Evolutionary conservation across 805 yeast genomes (phyloP).

Genomic region (Ogataea methylovora): DNA sequence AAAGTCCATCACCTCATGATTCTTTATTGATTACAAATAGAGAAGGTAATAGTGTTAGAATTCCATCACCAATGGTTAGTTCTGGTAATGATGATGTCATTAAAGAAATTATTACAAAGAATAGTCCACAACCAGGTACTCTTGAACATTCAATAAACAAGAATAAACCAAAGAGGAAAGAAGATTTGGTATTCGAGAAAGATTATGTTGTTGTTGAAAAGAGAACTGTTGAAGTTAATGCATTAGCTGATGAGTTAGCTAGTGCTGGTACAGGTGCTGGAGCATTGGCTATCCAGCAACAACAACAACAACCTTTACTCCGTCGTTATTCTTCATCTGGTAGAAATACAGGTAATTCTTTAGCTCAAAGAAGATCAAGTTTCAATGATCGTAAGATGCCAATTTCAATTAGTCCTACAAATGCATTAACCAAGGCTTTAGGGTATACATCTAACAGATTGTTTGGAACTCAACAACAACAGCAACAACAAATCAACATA

Average conservation of each 20-base stretch:
- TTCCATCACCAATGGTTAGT: constrained; percentile 14
- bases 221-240: constrained; percentile 90
- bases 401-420: constrained; percentile 71
- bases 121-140: constrained; percentile 35
- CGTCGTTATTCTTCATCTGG: constrained; percentile 31
- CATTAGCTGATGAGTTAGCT: constrained; percentile 86
- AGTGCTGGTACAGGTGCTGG: constrained; percentile 25
- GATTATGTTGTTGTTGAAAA: constrained; percentile 95
- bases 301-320: constrained; percentile 25
- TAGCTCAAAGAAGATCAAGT: constrained; percentile 50
- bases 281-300: background rate
- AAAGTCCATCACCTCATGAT: constrained; percentile 1
- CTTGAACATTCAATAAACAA: constrained; percentile 1
- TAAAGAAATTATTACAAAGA: constrained; percentile 34
- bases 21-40: background rate
- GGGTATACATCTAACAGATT: constrained; percentile 82
- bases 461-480: constrained; percentile 43
- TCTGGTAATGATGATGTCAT: constrained; percentile 34
- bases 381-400: constrained; percentile 58
- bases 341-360: constrained; percentile 39
- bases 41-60: background rate
- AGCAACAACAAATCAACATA: constrained; percentile 4
- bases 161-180: constrained; percentile 6
- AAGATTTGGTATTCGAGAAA: constrained; percentile 54
- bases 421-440: constrained; percentile 81